Evolutionary conservation across 2,329 filamentous ascomycete species (phyloP), one percentile per base, ranked within the genome.

Genomic region (Trichoderma citrinoviride): DNA sequence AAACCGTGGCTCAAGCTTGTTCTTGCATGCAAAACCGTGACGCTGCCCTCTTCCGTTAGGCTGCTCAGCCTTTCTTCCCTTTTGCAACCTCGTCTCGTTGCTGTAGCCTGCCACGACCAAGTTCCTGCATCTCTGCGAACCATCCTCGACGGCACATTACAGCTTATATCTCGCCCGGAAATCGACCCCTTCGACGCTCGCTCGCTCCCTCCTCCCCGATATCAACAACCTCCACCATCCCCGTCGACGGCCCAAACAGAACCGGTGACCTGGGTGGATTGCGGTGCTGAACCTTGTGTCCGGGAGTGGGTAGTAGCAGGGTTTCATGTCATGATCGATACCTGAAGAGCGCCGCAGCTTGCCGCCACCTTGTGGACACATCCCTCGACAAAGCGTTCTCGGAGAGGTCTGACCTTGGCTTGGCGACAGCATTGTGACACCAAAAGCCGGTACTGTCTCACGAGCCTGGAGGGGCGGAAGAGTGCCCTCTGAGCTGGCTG

Each of bases 391-490:
- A 65, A 69, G 58, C 63, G 61, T 65, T 66, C 68, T 67, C 70
- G 68, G 67, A 68, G 67, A 71, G 33, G 70, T 71, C 69, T 69
- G 65, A 71, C 71, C 72, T 68, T 69, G 65, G 71, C 71, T 72
- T 68, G 68, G 70, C 61, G 65, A 73, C 63, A 71, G 70, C 69
- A 68, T 71, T 75, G 73, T 76, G 74, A 73, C 73, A 75, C 74
- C 76, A 79, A 81, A 37, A 77, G 70, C 76, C 78, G 71, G 70
- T 61, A 66, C 72, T 73, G 76, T 79, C 73, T 71, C 73, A 78
- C 76, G 73, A 70, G 67, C 68, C 71, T 67, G 64, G 67, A 66
- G 67, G 65, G 50, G 63, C 61, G 68, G 61, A 61, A 64, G 50
- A 37, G 58, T 37, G 33, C 33, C 53, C 54, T 52, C 43, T 50